These are phyloP conservation scores for Naumovozyma baii DNA, from an alignment of 805 yeast genomes.

Conservation along the genomic window DNA sequence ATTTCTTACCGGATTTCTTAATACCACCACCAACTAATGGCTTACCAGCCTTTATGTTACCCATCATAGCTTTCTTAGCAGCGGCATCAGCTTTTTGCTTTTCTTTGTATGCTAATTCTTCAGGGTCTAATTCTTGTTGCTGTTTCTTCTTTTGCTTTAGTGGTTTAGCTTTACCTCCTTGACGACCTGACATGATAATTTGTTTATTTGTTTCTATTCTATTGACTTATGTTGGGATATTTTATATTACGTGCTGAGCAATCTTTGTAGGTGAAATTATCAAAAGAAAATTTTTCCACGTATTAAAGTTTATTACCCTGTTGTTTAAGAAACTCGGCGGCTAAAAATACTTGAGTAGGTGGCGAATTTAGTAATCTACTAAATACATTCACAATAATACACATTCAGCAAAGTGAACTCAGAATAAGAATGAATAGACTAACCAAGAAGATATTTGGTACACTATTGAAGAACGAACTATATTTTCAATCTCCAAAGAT, in stretches of 20 bases:
- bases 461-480: not conserved
- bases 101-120: conserved; percentile 81
- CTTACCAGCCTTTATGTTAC: conserved; percentile 80
- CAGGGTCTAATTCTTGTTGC: conserved; percentile 66
- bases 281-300: too few relatives aligned
- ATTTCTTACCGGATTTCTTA: conserved; percentile 73
- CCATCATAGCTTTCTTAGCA: conserved; percentile 84
- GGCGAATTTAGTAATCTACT: not conserved
- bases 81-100: conserved; percentile 92
- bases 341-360: not conserved
- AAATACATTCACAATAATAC: too few relatives aligned
- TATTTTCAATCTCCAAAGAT: not conserved
- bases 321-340: not conserved
- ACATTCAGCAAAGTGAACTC: too few relatives aligned
- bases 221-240: too few relatives aligned
- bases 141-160: conserved; percentile 69
- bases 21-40: conserved; percentile 92
- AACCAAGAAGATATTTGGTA: not conserved
- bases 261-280: too few relatives aligned
- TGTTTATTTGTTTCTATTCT: not conserved
- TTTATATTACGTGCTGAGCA: too few relatives aligned
- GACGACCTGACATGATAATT: conserved; percentile 76
- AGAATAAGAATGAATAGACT: not conserved
- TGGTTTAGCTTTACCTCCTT: conserved; percentile 92
- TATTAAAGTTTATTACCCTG: too few relatives aligned